Percentiles rank a stretch among this genome's conserved stretches.
phyloP scores from a whole-genome alignment of 2,329 filamentous ascomycete genomes.

The Fusarium sp. region DNA sequence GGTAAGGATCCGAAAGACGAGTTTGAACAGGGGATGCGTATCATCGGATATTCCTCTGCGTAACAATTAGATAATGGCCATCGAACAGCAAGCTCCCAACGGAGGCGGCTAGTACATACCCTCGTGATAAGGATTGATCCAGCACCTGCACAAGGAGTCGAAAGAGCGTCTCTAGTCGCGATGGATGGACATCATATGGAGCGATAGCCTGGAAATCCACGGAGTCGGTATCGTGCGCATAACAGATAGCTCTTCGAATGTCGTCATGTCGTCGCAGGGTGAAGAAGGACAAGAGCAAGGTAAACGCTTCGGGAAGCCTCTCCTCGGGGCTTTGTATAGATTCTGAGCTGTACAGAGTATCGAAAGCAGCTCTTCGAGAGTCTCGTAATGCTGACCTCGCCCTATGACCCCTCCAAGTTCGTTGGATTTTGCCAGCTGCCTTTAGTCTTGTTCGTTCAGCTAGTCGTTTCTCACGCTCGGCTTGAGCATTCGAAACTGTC shows the following conservation, averaged over 20 bases:
- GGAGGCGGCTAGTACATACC: slow-evolving; percentile 34
- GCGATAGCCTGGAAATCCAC: slow-evolving; percentile 50
- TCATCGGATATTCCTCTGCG: slow-evolving; percentile 35
- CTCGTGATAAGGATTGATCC: slow-evolving; percentile 31
- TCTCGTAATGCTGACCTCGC: slow-evolving; percentile 67
- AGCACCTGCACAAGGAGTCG: slow-evolving; percentile 51
- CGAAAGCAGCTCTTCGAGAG: slow-evolving; percentile 68
- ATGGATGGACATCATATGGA: slow-evolving; percentile 42
- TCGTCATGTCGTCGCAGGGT: slow-evolving; percentile 57
- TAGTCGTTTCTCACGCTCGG: slow-evolving; percentile 82
- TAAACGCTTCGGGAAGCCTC: slow-evolving; percentile 54
- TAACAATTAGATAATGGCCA: slow-evolving; percentile 23
- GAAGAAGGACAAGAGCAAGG: slow-evolving; percentile 62
- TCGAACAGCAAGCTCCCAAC: neutral
- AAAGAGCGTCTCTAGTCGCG: slow-evolving; percentile 50
- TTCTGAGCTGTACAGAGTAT: slow-evolving; percentile 61
- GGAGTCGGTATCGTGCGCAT: slow-evolving; percentile 56
- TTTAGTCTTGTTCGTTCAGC: slow-evolving; percentile 80
- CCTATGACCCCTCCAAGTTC: slow-evolving; percentile 81
- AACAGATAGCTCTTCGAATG: slow-evolving; percentile 55
- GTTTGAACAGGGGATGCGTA: slow-evolving; percentile 48
- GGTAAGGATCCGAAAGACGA: slow-evolving; percentile 46
- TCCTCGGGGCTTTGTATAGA: slow-evolving; percentile 46
- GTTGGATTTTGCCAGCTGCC: slow-evolving; percentile 78
- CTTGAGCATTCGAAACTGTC: slow-evolving; percentile 85